A percentile compares a stretch with the other conserved stretches of the same genome.
Conservation (phyloP, 768 basidiomycete genomes). For the Pisolithus marmoratus region DNA sequence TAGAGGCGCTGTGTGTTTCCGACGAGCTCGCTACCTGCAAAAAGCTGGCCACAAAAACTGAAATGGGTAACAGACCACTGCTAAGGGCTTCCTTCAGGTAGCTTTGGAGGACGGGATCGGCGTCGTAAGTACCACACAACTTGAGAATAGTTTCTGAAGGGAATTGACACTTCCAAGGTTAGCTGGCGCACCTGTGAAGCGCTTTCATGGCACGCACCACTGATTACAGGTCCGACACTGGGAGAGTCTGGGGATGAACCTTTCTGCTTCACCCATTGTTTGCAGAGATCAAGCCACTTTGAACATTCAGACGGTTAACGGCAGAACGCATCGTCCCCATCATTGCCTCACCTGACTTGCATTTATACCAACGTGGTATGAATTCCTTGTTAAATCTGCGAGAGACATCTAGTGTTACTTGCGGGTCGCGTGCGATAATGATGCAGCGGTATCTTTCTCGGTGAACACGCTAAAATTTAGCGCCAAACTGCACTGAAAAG, state of each 20-base stretch:
- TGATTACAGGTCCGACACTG: conserved; percentile 50
- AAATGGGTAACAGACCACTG: conserved; percentile 49
- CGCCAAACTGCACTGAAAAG: too few species aligned
- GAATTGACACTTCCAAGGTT: not conserved
- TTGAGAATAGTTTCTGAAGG: conserved; percentile 60
- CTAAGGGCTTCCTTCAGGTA: conserved; percentile 61
- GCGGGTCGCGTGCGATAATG: too few species aligned
- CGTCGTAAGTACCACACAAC: conserved; percentile 63
- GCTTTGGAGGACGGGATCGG: conserved; percentile 58
- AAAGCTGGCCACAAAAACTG: conserved; percentile 59
- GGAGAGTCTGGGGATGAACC: conserved; percentile 29
- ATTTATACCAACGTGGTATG: conserved; percentile 65
- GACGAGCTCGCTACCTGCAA: conserved; percentile 61
- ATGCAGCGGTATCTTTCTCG: too few species aligned
- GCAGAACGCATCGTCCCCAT: not conserved
- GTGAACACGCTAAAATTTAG: too few species aligned
- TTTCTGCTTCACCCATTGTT: conserved; percentile 52
- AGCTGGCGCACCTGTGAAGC: not conserved
- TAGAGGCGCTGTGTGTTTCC: conserved; percentile 57
- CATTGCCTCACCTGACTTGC: conserved; percentile 48
- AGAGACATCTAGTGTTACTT: conserved; percentile 47
- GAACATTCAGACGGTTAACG: conserved; percentile 4
- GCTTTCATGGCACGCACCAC: conserved; percentile 37
- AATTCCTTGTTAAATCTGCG: conserved; percentile 63
- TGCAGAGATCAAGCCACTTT: conserved; percentile 69